Percentiles rank a stretch among this genome's conserved stretches.
Evolutionary conservation across 805 yeast species (phyloP).

Genomic region (Teunomyces aglyptinius): DNA sequence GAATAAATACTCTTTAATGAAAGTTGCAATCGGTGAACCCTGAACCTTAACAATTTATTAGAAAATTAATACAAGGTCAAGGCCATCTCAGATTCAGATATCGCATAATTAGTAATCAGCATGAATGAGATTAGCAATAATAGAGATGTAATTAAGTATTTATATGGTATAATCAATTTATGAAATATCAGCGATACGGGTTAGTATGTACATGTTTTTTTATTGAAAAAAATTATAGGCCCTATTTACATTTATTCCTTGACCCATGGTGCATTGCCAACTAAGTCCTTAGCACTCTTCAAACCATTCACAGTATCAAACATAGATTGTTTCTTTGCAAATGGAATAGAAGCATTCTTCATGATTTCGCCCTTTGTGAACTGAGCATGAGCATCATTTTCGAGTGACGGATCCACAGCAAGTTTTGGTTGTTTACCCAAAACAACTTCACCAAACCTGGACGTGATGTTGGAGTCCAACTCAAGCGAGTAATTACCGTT

Average conservation of each 20-base stretch:
- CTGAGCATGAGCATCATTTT: slow-evolving; percentile 13
- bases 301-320: slow-evolving; percentile 31
- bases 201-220: no score
- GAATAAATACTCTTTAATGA: no score
- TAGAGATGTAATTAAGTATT: no score
- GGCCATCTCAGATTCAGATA: no score
- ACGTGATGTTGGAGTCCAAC: slow-evolving; percentile 21
- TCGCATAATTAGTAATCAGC: no score
- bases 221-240: background rate
- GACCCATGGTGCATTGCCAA: slow-evolving; percentile 28
- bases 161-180: no score
- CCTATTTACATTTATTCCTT: slow-evolving; percentile 11
- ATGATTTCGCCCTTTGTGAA: slow-evolving; percentile 22
- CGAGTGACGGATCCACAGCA: slow-evolving; percentile 6
- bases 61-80: no score
- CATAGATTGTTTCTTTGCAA: slow-evolving; percentile 27
- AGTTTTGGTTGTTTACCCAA: slow-evolving; percentile 28
- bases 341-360: slow-evolving; percentile 28
- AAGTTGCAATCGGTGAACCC: no score
- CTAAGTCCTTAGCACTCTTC: slow-evolving; percentile 23
- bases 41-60: no score
- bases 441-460: slow-evolving; percentile 29
- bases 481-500: slow-evolving; percentile 27
- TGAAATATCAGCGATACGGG: no score
- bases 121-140: no score